phyloP scores from a whole-genome alignment of 192 early-diverging fungal species.

The Geranomyces michiganensis region DNA sequence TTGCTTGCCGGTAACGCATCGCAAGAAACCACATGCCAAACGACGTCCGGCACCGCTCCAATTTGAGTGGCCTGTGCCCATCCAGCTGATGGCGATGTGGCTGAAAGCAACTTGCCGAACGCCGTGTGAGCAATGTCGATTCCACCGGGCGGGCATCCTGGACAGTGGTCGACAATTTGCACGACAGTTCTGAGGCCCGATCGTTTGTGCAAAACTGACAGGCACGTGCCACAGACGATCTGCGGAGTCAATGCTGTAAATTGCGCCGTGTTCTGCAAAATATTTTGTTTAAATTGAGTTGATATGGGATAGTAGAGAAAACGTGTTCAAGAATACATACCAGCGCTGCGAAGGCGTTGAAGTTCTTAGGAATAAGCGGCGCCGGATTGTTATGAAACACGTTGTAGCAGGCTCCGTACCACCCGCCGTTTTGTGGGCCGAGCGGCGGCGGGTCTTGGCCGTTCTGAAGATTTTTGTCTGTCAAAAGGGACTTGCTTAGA shows the following conservation, averaged over 20 bases:
- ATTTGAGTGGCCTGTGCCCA: slow-evolving; percentile 15
- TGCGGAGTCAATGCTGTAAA: neutral
- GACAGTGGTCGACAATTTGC: slow-evolving; percentile 34
- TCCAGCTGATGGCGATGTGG: neutral
- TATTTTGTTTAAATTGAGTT: too few species aligned
- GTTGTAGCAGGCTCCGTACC: slow-evolving; percentile 40
- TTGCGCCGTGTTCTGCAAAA: slow-evolving; percentile 27
- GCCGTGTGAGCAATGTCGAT: slow-evolving; percentile 32
- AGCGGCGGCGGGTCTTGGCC: slow-evolving; percentile 34
- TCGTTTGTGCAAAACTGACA: neutral
- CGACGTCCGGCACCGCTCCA: slow-evolving; percentile 9
- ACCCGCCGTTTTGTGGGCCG: slow-evolving; percentile 36
- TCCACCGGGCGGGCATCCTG: slow-evolving; percentile 25
- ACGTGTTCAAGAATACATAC: slow-evolving; percentile 10
- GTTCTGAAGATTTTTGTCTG: slow-evolving; percentile 27
- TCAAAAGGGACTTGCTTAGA: too few species aligned
- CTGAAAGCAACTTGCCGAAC: slow-evolving; percentile 14
- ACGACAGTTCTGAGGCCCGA: neutral
- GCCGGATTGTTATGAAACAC: neutral
- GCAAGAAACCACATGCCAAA: slow-evolving; percentile 18
- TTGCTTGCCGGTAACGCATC: slow-evolving; percentile 6
- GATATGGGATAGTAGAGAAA: neutral
- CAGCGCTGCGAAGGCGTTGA: slow-evolving; percentile 35
- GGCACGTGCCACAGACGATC: slow-evolving; percentile 28
- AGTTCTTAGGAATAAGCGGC: slow-evolving; percentile 30